Conservation (phyloP, 2,329 filamentous ascomycete species). For the Thelonectria rubi region DNA sequence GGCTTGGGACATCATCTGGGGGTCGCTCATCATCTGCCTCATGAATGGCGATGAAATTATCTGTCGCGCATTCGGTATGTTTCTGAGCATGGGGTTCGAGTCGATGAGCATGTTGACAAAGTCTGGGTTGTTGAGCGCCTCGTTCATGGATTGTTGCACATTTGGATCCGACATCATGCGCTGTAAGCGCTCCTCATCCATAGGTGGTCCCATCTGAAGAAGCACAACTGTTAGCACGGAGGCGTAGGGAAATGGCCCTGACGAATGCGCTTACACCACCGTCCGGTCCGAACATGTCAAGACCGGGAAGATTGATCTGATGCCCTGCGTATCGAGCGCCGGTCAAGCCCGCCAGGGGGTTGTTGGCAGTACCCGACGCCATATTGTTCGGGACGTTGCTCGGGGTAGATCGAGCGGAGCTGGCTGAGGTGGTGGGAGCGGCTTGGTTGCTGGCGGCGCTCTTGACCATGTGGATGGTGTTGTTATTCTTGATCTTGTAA, state of each 20-base stretch:
- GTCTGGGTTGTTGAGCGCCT: slow-evolving; percentile 93
- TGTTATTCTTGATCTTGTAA: slow-evolving; percentile 95
- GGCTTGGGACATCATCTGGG: slow-evolving; percentile 82
- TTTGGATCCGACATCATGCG: slow-evolving; percentile 89
- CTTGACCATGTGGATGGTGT: slow-evolving; percentile 96
- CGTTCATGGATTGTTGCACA: slow-evolving; percentile 87
- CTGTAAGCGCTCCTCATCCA: slow-evolving; percentile 81
- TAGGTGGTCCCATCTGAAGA: slow-evolving; percentile 84
- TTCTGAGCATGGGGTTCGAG: slow-evolving; percentile 82
- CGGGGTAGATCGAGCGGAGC: slow-evolving; percentile 47
- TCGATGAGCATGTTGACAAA: slow-evolving; percentile 96
- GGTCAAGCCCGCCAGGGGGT: slow-evolving; percentile 88
- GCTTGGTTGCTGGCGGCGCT: slow-evolving; percentile 86
- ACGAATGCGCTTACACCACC: slow-evolving; percentile 76
- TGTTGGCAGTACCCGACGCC: slow-evolving; percentile 84
- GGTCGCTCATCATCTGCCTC: slow-evolving; percentile 92
- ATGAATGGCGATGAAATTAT: slow-evolving; percentile 90
- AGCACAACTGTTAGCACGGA: slow-evolving; percentile 23
- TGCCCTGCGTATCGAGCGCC: slow-evolving; percentile 94
- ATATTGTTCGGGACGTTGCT: slow-evolving; percentile 73
- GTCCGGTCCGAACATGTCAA: slow-evolving; percentile 91
- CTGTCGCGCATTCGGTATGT: slow-evolving; percentile 79
- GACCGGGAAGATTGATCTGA: slow-evolving; percentile 80
- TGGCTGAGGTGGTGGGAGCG: slow-evolving; percentile 52
- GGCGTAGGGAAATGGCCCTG: background rate